Base-by-base conservation (phyloP, 148 eudicot species). In the Cornus kousa region DNA sequence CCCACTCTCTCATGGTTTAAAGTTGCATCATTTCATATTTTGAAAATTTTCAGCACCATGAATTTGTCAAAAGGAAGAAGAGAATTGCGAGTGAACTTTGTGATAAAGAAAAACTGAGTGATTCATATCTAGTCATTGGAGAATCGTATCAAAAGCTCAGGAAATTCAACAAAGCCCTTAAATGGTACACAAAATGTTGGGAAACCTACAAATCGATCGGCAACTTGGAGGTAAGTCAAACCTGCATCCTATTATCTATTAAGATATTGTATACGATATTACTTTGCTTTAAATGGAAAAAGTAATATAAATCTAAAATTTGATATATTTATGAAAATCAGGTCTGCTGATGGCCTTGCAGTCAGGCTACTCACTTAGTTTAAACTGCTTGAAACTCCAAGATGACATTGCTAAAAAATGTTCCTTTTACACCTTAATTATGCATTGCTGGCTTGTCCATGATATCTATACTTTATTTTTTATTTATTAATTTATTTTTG, bases 71-170 rank as follows among this genome's bases (percentile, higher is more conserved):
- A 80, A 80, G 74, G 88, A 93, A 93, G 92, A 91, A 87, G 89
- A 84, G 78, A 87, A 82, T 90, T 83, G 99, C 98, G 77, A 80
- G 71, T 68, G 90, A 87, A 73, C 91, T 94, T 24, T 85, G 88
- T 79, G 98, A 96, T 88, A 87, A 91, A 80, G 99, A 96, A 82
- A 96, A 96, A 85, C 74, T 96, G 82, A 80, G 91, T 67, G 99
- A 96, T 83, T 87, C 99, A 35, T 92, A 79, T 81, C 76, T 91
- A 76, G 89, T 76, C 75, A 83, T 96, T 83, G 99, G 97, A 66
- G 98, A 96, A 86, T 91, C 99, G 48, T 91, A 96, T 74, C 88
- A 93, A 80, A 88, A 90, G 80, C 95, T 96, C 32, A 87, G 99
- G 83, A 81, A 89, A 9, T 94, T 96, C 78, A 69, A 73, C 72